Evolutionary conservation across 2,329 filamentous ascomycete species (phyloP), one percentile per base, ranked within the genome.

Genomic region (Pseudomassariella vexata): DNA sequence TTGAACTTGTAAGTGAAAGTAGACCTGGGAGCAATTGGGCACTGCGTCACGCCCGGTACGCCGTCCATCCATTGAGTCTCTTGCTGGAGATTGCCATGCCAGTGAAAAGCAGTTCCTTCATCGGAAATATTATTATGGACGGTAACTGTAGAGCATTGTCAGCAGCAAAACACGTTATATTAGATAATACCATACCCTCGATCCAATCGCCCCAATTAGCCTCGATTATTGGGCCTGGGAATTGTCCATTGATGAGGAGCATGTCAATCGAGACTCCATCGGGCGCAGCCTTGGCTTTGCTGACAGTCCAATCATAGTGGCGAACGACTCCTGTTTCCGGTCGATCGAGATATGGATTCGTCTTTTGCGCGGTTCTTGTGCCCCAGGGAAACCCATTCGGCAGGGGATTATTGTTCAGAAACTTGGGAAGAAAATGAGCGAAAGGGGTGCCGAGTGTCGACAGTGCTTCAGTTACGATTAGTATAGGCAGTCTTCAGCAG

Each of bases 121-220:
- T 40, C 40, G 6, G 65, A 65, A 2, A 80, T 65, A 7, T 68
- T 60, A 46, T 83, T 82, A 54, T 73, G 62, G 36, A 79, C 65
- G 20, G 73, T 73, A 32, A 79, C 69, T 39, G 14, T 21, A 4
- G 10, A 11, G 3, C 10, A 27, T 36, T 19, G 26, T 22, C 6
- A 17, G 19, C 14, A 14, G 20, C 27, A 33, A 14, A 7, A 10
- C 17, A 17, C 11, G 22, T 12, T 6, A 18, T 5, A n/a, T 2
- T 19, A 31, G 19, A 19, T 9, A 9, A 9, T 3, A 12, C 21
- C 11, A 11, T 25, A 44, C 41, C 34, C 31, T 77, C 53, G 17
- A 60, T 44, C 33, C 34, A 46, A 38, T 65, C 61, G 17, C 60
- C 61, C 59, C 60, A 63, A 36, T 62, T 53, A 24, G 57, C 65